phyloP scores from a whole-genome alignment of 2,329 filamentous ascomycete genomes.

The Myotisia sp. region DNA sequence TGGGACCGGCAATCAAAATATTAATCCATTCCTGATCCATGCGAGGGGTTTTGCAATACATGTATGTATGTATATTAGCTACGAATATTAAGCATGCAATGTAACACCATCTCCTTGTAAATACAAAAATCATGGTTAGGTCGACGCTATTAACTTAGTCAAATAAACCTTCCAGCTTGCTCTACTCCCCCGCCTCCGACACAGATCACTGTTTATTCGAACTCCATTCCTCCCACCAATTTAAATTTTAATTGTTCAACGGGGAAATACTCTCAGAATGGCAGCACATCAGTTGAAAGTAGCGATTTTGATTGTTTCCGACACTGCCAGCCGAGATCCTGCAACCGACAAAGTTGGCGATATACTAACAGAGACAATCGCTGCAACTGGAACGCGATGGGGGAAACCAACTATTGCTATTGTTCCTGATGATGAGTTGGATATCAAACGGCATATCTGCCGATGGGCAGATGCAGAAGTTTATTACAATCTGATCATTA shows the following conservation, averaged over 20 bases:
- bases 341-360: slow-evolving; percentile 61
- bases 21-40: background rate
- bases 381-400: slow-evolving; percentile 56
- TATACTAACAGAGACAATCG: slow-evolving; percentile 55
- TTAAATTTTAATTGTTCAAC: no score
- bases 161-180: no score
- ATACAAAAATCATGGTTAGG: no score
- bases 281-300: slow-evolving; percentile 41
- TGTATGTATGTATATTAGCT: background rate
- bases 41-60: background rate
- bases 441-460: slow-evolving; percentile 61
- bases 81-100: background rate
- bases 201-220: no score
- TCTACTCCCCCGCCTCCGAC: no score
- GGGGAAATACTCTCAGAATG: slow-evolving; percentile 16
- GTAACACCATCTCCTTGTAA: no score
- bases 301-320: slow-evolving; percentile 76
- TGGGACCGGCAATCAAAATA: background rate
- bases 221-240: no score
- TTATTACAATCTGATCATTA: slow-evolving; percentile 60
- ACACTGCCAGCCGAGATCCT: slow-evolving; percentile 69
- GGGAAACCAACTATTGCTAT: slow-evolving; percentile 54
- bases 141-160: no score
- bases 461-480: slow-evolving; percentile 56
- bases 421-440: slow-evolving; percentile 58